Conservation (phyloP, 164 flowering plant genomes). For the Berberis thunbergii region DNA sequence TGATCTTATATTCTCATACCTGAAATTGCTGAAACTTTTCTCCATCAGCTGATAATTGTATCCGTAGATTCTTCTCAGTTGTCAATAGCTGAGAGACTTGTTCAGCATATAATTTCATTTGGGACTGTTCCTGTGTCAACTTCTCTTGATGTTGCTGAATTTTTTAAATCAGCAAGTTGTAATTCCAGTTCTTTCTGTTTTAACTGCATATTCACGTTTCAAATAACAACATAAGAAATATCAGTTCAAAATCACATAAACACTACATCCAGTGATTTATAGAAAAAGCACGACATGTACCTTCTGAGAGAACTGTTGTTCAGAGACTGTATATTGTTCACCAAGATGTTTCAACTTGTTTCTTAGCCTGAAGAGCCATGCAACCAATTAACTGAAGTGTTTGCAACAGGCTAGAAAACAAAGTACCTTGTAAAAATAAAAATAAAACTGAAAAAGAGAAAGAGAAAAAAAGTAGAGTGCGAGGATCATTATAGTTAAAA, state of each 20-base stretch:
- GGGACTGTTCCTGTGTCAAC: conserved; percentile 66
- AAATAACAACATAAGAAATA: not conserved
- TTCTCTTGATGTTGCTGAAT: conserved; percentile 80
- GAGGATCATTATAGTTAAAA: too few species aligned
- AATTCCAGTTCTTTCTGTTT: conserved; percentile 86
- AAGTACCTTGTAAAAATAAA: too few species aligned
- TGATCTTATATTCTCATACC: conserved; percentile 21
- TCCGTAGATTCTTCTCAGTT: conserved; percentile 83
- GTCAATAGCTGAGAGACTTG: conserved; percentile 72
- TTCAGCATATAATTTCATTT: conserved; percentile 83
- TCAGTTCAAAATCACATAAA: not conserved
- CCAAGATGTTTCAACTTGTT: conserved; percentile 68
- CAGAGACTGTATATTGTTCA: conserved; percentile 73
- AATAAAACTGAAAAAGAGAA: too few species aligned
- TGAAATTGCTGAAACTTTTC: conserved; percentile 96
- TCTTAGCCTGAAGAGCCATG: conserved; percentile 48
- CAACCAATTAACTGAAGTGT: too few species aligned
- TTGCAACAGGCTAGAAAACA: too few species aligned
- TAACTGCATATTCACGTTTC: conserved; percentile 40
- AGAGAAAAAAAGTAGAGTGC: too few species aligned
- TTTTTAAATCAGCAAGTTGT: conserved; percentile 84
- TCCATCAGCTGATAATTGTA: conserved; percentile 81
- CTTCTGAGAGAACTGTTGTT: conserved; percentile 76
- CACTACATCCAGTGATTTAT: not conserved
- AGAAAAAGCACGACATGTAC: conserved; percentile 17